These are phyloP conservation scores for Mycena chlorophos DNA, from an alignment of 768 basidiomycete species.

Conservation along the genomic window DNA sequence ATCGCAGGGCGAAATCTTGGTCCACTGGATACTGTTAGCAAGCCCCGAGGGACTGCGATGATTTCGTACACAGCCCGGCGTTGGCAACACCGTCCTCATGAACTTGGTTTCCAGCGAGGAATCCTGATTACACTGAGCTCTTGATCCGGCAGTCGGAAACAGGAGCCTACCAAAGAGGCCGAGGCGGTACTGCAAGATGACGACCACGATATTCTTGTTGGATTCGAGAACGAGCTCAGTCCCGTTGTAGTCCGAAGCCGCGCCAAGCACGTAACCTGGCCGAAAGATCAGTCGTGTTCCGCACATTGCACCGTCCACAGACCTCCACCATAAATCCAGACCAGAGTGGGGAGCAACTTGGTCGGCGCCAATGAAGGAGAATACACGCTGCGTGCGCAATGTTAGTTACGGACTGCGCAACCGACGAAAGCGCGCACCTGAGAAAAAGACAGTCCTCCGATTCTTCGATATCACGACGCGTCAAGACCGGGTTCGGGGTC, in stretches of 20 bases:
- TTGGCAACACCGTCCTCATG: slow-evolving; percentile 28
- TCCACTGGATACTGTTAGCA: slow-evolving; percentile 13
- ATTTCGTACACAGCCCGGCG: slow-evolving; percentile 30
- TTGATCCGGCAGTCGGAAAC: neutral
- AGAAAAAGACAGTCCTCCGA: no score
- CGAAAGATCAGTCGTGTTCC: neutral
- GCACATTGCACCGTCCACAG: no score
- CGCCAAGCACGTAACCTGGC: slow-evolving; percentile 8
- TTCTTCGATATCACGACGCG: no score
- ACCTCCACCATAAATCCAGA: slow-evolving; percentile 25
- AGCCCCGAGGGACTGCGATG: neutral
- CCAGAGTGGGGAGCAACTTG: slow-evolving; percentile 13
- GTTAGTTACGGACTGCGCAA: no score
- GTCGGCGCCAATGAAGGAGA: slow-evolving; percentile 1
- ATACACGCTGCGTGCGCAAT: no score
- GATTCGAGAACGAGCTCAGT: slow-evolving; percentile 16
- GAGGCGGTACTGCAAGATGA: slow-evolving; percentile 11
- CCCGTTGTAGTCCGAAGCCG: slow-evolving; percentile 11
- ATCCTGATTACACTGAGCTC: slow-evolving; percentile 15
- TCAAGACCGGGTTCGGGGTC: no score
- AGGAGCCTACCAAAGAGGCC: neutral
- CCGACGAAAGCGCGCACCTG: no score
- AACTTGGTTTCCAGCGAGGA: slow-evolving; percentile 28
- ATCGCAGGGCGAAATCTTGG: slow-evolving; percentile 20
- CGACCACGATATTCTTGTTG: slow-evolving; percentile 15